Evolutionary conservation across 148 eudicot species (phyloP).

Genomic region (Fallopia convolvulus): DNA sequence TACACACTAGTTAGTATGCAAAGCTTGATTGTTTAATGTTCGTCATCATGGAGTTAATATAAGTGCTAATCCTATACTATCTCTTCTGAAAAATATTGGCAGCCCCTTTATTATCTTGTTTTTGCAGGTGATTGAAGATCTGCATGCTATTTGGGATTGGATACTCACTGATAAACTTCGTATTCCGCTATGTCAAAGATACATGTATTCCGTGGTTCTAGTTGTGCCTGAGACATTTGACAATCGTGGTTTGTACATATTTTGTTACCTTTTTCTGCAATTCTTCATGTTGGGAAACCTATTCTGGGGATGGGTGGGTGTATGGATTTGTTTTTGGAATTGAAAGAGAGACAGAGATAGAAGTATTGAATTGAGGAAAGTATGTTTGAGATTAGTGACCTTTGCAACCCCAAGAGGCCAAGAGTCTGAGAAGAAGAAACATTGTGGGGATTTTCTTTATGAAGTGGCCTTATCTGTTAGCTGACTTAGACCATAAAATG

Average conservation of each 20-base stretch:
- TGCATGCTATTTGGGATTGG: conserved; percentile 96
- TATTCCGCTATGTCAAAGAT: conserved; percentile 58
- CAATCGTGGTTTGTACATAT: conserved; percentile 54
- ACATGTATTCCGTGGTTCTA: conserved; percentile 69
- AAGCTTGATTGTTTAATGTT: not conserved
- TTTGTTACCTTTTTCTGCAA: not conserved
- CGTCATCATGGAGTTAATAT: not conserved
- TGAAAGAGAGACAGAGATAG: not conserved
- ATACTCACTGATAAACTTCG: conserved; percentile 69
- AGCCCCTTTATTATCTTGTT: not conserved
- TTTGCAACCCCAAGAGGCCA: not conserved
- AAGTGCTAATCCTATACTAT: not conserved
- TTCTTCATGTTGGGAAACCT: not conserved
- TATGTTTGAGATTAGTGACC: not conserved
- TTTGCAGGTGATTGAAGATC: conserved; percentile 75
- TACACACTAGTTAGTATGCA: not conserved
- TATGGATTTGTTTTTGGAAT: not conserved
- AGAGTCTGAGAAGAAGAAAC: not conserved
- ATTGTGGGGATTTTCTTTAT: not conserved
- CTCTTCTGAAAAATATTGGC: not conserved
- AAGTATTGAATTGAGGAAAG: not conserved
- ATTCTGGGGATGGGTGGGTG: not conserved
- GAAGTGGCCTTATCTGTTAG: not conserved
- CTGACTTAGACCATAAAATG: not conserved
- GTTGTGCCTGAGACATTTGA: conserved; percentile 96